Evolutionary conservation across 192 early-diverging fungal species (phyloP), one percentile per base, ranked within the genome.

Genomic region (Backusella australiensis): DNA sequence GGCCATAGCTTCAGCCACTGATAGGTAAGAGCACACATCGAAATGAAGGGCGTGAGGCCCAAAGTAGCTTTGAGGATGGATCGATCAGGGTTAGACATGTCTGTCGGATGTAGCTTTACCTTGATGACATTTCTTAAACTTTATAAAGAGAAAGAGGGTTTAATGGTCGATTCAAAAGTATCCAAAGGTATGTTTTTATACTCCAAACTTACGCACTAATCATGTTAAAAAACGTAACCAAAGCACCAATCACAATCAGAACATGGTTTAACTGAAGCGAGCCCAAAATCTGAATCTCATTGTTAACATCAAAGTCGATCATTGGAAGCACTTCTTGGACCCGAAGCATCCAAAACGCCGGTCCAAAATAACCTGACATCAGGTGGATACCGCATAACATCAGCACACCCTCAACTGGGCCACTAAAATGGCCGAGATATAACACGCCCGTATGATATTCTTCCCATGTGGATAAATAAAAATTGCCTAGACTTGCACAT

Each of bases 381-480:
- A 92, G 74, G 42, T 89, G 87, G 7, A 94, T 80, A 3, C 82
- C 59, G 52, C 91, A 86, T 70, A 94, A 85, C 75, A 91, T 85
- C 63, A 95, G 52, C 42, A 97, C 90, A 23, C 96, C 96, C 77
- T 97, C 96, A 14, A 97, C 93, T 34, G 96, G 95, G 5, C 95
- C 96, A 75, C 91, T 93, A 85, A 93, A 93, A 77, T 92, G 89
- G 15, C 92, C 90, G 39, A 97, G 80, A 76, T 93, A 96, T 39
- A 97, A 83, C 1, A 92, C 88, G 11, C 94, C 94, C 3, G 96
- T 97, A 76, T 96, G 94, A 80, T 96, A 96, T 76, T 96, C 95
- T 85, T 97, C 96, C 94, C 94, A 96, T 23, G 96, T 96, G 75
- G 92, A 91, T 75, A 96, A 84, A 82, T 96, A 97, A 80, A 97